A percentile compares a stretch with the other conserved stretches of the same genome.
These are phyloP conservation scores for Solanum chiquidenum DNA, from an alignment of 257 asterid genomes.

Conservation along the genomic window DNA sequence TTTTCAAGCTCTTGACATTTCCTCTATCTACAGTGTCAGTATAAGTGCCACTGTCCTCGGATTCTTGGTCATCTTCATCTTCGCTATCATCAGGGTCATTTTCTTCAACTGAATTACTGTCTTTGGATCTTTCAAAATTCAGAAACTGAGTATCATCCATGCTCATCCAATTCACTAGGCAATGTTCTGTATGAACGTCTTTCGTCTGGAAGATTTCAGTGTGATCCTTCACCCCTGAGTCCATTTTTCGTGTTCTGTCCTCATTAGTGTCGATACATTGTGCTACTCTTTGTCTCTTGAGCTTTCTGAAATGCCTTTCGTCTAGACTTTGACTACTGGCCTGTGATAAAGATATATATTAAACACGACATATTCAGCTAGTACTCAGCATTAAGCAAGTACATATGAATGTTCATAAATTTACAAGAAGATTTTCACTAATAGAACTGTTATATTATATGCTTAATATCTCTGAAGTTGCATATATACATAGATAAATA, in stretches of 20 bases:
- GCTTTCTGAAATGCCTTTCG: neutral
- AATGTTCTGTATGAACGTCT: neutral
- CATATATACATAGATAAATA: neutral
- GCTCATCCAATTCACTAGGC: constrained; percentile 9
- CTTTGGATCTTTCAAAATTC: neutral
- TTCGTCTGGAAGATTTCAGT: neutral
- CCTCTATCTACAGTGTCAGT: neutral
- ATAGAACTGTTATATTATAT: neutral
- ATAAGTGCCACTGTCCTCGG: neutral
- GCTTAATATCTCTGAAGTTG: neutral
- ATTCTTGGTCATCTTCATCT: neutral
- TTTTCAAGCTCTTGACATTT: neutral
- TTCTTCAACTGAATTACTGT: neutral
- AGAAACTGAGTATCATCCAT: constrained; percentile 6
- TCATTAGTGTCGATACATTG: neutral
- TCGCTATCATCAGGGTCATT: neutral
- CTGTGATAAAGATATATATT: neutral
- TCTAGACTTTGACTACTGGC: neutral
- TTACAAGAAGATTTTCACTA: neutral
- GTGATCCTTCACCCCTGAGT: neutral
- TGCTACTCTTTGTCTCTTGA: constrained; percentile 8
- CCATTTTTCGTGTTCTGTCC: neutral
- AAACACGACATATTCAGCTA: neutral
- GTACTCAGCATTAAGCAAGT: neutral
- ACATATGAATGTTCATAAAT: neutral